phyloP scores from a whole-genome alignment of 441 rosid genomes.

The Cnidoscolus chayamansa region DNA sequence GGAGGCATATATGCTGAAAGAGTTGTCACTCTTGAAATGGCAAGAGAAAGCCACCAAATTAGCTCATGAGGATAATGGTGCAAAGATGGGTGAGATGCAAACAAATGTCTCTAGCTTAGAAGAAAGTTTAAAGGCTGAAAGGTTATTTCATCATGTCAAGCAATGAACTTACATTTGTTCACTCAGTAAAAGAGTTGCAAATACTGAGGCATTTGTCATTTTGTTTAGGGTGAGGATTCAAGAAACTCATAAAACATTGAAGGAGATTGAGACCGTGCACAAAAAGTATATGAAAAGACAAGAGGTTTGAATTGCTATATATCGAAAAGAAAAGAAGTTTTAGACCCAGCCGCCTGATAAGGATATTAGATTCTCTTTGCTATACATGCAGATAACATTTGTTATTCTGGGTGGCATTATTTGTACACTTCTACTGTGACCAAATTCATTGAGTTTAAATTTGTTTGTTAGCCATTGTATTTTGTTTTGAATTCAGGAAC shows the following conservation, averaged over 20 bases:
- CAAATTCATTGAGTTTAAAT: neutral
- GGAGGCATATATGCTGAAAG: constrained; percentile 90
- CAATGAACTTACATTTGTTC: constrained; percentile 6
- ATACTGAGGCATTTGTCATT: constrained; percentile 6
- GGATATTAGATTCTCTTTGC: neutral
- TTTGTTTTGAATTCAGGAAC: constrained; percentile 51
- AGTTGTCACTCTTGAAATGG: constrained; percentile 79
- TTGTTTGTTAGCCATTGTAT: neutral
- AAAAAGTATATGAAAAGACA: constrained; percentile 64
- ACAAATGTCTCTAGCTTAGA: constrained; percentile 59
- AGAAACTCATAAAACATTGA: constrained; percentile 54
- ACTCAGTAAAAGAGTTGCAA: neutral
- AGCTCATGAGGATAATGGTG: constrained; percentile 64
- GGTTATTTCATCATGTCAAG: constrained; percentile 36
- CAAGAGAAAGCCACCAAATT: constrained; percentile 84
- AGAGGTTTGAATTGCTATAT: constrained; percentile 53
- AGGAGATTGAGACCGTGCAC: constrained; percentile 76
- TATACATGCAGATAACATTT: neutral
- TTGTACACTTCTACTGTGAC: neutral
- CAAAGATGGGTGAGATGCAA: constrained; percentile 54
- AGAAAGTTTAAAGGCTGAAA: constrained; percentile 61
- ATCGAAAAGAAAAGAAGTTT: neutral
- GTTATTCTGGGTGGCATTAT: neutral
- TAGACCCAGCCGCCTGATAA: neutral
- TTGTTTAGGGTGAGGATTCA: constrained; percentile 70